phyloP scores from a whole-genome alignment of 148 eudicot species.

The Pharnaceum exiguum region DNA sequence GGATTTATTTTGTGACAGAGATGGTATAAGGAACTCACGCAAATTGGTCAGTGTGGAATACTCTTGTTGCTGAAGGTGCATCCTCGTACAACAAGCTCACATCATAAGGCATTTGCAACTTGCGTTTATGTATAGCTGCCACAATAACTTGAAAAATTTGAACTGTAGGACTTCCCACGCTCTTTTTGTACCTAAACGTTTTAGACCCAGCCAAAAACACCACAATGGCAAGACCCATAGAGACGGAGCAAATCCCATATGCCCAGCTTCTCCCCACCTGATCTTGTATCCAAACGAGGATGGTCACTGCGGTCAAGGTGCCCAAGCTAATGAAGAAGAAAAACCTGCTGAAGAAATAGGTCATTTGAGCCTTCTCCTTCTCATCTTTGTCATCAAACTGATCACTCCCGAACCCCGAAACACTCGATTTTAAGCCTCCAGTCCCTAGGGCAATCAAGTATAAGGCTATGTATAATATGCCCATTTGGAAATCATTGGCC shows the following conservation, averaged over 20 bases:
- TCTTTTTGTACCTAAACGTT: conserved; percentile 65
- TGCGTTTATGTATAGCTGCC: conserved; percentile 54
- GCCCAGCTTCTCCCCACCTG: conserved; percentile 72
- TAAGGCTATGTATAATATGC: conserved; percentile 37
- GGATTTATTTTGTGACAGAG: too few relatives aligned
- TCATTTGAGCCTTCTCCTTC: conserved; percentile 70
- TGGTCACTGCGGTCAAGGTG: conserved; percentile 72
- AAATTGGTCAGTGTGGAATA: conserved; percentile 72
- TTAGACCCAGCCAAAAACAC: conserved; percentile 54
- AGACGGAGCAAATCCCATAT: conserved; percentile 65
- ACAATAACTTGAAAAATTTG: conserved; percentile 63
- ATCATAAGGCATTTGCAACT: conserved; percentile 49
- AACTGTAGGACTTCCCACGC: conserved; percentile 72
- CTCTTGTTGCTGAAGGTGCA: conserved; percentile 45
- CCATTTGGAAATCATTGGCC: conserved; percentile 68
- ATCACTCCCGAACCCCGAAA: conserved; percentile 39
- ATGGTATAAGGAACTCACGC: conserved; percentile 42
- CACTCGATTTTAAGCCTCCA: conserved; percentile 40
- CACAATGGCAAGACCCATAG: conserved; percentile 56
- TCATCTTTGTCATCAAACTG: conserved; percentile 51
- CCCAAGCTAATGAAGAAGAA: conserved; percentile 91
- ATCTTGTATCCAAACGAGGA: conserved; percentile 80
- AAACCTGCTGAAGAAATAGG: conserved; percentile 83
- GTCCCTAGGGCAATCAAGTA: conserved; percentile 43
- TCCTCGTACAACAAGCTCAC: conserved; percentile 51